Evolutionary conservation across 192 early-diverging fungal species (phyloP), one percentile per base, ranked within the genome.

Genomic region (Rhizophlyctis rosea): DNA sequence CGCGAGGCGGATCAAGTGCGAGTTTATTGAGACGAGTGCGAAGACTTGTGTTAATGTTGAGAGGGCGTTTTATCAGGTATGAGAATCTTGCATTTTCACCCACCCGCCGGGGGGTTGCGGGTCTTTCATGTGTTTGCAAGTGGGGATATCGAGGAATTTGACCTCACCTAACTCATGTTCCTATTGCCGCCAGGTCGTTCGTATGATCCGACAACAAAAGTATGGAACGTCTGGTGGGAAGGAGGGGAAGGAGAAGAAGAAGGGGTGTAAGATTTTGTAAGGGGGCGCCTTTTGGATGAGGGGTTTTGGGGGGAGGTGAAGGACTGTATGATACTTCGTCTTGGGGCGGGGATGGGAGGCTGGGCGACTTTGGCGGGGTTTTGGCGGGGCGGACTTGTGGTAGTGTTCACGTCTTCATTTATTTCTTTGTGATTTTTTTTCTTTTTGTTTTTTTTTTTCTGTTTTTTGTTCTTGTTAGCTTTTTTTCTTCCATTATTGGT

Each of bases 31-130:
- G 81, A 88, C 91, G 2, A 87, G 83, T 24, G 93, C 94, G 54
- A 94, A 94, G 76, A 93, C 89, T 13, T 87, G 88, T 68, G 79
- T 93, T 64, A 97, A 97, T 49, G 93, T 97, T 4, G 94, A 97
- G 58, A 82, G 86, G 76, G 3, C 48, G 23, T 2, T 23, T 25
- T 27, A 53, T 35, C 25, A 25, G 29, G 29, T 14, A 13, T 2
- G 9, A 7, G 29, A 57, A 32, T 27, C 47, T 68, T 47, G 54
- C 49, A 24, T 33, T 16, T 44, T 7, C 39, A 44, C 39, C 39
- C 39, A 18, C 39, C 18, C 39, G n/a, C n/a, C n/a, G n/a, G n/a
- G n/a, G n/a, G n/a, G n/a, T n/a, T n/a, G n/a, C n/a, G n/a, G n/a
- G n/a, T n/a, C 14, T 13, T 68, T 7, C 28, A 35, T 54, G 51